Conservation (phyloP, 2,329 filamentous ascomycete genomes). For the Pseudocercospora crystallina region DNA sequence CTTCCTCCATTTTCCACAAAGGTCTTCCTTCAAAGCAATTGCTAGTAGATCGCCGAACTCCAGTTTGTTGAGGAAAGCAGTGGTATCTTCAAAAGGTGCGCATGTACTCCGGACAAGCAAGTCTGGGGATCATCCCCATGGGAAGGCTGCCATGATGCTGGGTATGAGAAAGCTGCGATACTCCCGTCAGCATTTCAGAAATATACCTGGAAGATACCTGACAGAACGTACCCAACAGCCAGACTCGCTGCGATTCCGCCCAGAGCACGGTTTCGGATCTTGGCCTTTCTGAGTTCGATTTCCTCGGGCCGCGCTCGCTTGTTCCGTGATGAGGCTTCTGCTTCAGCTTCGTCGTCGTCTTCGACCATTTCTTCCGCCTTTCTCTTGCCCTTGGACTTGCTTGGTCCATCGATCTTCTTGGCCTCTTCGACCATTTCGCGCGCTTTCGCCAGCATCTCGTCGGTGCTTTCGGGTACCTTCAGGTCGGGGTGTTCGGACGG, state of each 20-base stretch:
- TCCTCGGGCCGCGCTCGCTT: conserved; percentile 80
- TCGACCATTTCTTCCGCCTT: conserved; percentile 69
- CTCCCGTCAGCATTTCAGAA: conserved; percentile 10
- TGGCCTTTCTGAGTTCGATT: conserved; percentile 78
- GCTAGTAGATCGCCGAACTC: too few relatives aligned
- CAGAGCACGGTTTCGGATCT: conserved; percentile 79
- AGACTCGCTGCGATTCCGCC: conserved; percentile 84
- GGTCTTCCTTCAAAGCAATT: too few relatives aligned
- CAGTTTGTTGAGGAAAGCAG: too few relatives aligned
- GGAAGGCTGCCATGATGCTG: conserved; percentile 27
- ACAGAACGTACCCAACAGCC: conserved; percentile 76
- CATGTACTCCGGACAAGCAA: too few relatives aligned
- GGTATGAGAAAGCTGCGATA: conserved; percentile 30
- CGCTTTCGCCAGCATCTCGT: conserved; percentile 81
- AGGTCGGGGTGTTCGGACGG: conserved; percentile 66
- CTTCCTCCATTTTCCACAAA: too few relatives aligned
- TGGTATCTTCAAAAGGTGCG: too few relatives aligned
- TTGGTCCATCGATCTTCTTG: conserved; percentile 50
- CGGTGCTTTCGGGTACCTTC: conserved; percentile 68
- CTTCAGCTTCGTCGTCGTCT: conserved; percentile 50
- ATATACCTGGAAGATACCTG: background rate
- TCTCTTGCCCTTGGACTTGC: conserved; percentile 57
- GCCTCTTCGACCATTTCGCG: conserved; percentile 82
- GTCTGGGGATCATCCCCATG: conserved; percentile 10
- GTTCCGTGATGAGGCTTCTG: conserved; percentile 38